Percentiles rank a stretch among this genome's conserved stretches.
Evolutionary conservation across 169 alveolate genomes (phyloP).

Genomic region (Plasmodium chabaudi): DNA sequence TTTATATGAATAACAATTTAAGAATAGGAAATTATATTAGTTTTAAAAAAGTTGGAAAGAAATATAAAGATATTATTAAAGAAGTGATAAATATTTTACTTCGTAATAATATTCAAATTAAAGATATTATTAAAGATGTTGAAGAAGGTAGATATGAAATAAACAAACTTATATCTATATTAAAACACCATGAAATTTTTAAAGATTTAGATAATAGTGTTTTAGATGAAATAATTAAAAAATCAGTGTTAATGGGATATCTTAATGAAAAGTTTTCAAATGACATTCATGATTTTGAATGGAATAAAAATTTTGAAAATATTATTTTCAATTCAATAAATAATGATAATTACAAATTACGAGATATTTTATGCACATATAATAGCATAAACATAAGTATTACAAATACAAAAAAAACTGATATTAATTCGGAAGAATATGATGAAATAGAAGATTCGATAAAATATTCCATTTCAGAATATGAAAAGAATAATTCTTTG

Average conservation of each 20-base stretch:
- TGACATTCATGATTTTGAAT: conserved; percentile 50
- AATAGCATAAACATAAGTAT: conserved; percentile 55
- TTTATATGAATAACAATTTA: conserved; percentile 32
- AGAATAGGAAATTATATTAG: conserved; percentile 41
- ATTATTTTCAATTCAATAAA: conserved; percentile 15
- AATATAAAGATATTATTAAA: conserved; percentile 61
- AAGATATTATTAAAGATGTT: conserved; percentile 29
- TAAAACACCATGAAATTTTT: conserved; percentile 23
- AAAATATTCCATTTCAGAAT: conserved; percentile 29
- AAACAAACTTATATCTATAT: background rate
- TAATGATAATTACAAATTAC: conserved; percentile 29
- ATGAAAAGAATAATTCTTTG: conserved; percentile 32
- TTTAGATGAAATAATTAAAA: conserved; percentile 37
- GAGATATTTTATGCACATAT: conserved; percentile 12
- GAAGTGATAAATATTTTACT: conserved; percentile 41
- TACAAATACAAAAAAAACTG: background rate
- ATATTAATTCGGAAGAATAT: conserved; percentile 27
- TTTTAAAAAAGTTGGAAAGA: conserved; percentile 66
- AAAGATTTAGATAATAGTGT: conserved; percentile 34
- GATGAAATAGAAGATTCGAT: conserved; percentile 49
- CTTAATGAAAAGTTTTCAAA: conserved; percentile 61
- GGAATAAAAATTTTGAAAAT: conserved; percentile 39
- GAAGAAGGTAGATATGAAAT: conserved; percentile 28
- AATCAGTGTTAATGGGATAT: conserved; percentile 52
- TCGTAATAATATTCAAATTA: conserved; percentile 23